Evolutionary conservation across 2,329 filamentous ascomycete genomes (phyloP), one percentile per base, ranked within the genome.

Genomic region (Talaromyces atroroseus): DNA sequence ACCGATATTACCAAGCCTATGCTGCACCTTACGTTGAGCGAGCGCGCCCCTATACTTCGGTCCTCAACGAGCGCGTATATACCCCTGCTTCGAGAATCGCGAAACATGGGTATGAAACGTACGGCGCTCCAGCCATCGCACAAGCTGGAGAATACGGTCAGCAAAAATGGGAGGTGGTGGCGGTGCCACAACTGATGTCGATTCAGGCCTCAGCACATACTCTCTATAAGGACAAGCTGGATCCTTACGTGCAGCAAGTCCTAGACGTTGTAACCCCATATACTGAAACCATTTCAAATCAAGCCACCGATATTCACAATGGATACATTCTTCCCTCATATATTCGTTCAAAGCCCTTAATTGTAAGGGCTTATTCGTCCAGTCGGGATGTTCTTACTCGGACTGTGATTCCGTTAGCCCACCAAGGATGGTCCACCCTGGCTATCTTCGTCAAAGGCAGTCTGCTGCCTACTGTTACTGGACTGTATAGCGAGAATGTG

Each of bases 401-500:
- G 16, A 89, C 86, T 1, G 85, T 85, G 12, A 76, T 95, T 52
- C 92, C 92, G 1, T 84, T 88, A 48, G 81, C 83, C 5, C 80
- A 83, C 56, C 89, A 84, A 78, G 83, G 82, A 2, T 90, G 87
- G 80, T 84, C 84, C 56, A 84, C 84, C 58, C 82, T 82, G 0
- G 82, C 84, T 58, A 75, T 81, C 12, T 92, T 96, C 66, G 74
- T 95, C 34, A 83, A 90, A 57, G 82, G 83, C 48, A 86, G 85
- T 1, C 77, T 97, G 16, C 94, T 89, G 87, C 92, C 92, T 1
- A 86, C 88, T 61, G 61, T 96, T 11, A 84, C 88, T 24, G 80
- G 88, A 14, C 76, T 96, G 5, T 97, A 97, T 67, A 83, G 86
- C 11, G 86, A 96, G 67, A 96, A 95, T 64, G 92, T 99, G 3